phyloP scores from a whole-genome alignment of 139 green algal species.

The Chlorella sp. region DNA sequence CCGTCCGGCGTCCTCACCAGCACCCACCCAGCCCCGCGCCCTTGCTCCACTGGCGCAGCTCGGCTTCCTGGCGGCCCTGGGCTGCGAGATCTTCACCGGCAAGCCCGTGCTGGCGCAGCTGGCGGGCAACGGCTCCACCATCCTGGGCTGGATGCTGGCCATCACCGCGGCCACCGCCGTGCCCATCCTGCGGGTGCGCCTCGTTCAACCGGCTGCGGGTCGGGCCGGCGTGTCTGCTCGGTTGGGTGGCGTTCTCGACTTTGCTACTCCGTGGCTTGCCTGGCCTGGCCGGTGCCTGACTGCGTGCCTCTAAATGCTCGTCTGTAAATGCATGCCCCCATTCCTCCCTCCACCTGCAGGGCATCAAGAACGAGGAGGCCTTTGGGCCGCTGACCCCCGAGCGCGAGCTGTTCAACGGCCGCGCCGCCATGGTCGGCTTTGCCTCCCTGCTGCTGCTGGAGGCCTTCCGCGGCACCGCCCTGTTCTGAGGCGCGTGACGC shows the following conservation, averaged over 20 bases:
- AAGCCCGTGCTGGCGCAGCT: slow-evolving; percentile 64
- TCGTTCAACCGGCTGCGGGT: no score
- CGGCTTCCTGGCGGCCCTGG: slow-evolving; percentile 67
- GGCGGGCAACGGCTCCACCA: background rate
- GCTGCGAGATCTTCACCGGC: slow-evolving; percentile 57
- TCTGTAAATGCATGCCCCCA: background rate
- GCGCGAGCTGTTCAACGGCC: slow-evolving; percentile 44
- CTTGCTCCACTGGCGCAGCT: slow-evolving; percentile 65
- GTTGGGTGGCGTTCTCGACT: no score
- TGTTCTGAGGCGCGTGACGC: slow-evolving; percentile 40
- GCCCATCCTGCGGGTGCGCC: background rate
- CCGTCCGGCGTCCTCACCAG: no score
- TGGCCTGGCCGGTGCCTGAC: background rate
- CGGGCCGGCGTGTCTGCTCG: no score
- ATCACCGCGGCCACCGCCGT: no score
- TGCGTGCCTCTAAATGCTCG: background rate
- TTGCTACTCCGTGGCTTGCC: background rate
- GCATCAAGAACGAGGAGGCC: slow-evolving; percentile 31
- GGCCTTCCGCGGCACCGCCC: slow-evolving; percentile 21
- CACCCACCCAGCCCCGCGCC: slow-evolving; percentile 33
- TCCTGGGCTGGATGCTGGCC: background rate
- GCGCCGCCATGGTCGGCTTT: slow-evolving; percentile 42
- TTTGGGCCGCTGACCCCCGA: slow-evolving; percentile 45
- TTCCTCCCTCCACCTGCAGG: background rate
- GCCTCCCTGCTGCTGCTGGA: slow-evolving; percentile 19